Evolutionary conservation across 2,329 filamentous ascomycete genomes (phyloP).

Genomic region (Phyllosticta ampelicida): DNA sequence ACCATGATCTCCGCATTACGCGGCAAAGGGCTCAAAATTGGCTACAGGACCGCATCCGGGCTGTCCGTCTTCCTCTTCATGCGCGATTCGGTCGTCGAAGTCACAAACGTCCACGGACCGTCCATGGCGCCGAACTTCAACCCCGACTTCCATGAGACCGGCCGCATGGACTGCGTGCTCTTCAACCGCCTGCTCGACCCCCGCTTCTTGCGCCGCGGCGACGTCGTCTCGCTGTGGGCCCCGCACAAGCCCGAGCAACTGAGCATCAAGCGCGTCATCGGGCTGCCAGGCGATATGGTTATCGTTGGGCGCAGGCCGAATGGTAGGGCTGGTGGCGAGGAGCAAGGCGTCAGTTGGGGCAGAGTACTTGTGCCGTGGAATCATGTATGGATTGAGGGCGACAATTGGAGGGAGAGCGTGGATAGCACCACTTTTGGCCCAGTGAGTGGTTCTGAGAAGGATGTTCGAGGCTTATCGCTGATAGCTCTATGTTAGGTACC

Average conservation of each 20-base stretch:
- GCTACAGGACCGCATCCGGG: neutral
- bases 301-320: constrained; percentile 19
- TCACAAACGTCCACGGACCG: constrained; percentile 23
- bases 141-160: constrained; percentile 29
- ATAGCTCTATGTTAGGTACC: constrained; percentile 40
- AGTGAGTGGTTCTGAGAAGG: constrained; percentile 19
- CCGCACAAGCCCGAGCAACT: constrained; percentile 58
- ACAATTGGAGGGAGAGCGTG: constrained; percentile 59
- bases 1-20: neutral
- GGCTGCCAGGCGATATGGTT: constrained; percentile 67
- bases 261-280: constrained; percentile 75
- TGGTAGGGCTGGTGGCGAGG: constrained; percentile 20
- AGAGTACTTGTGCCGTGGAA: constrained; percentile 60
- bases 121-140: constrained; percentile 39
- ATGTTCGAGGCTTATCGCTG: neutral
- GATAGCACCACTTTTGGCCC: constrained; percentile 92
- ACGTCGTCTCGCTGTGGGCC: constrained; percentile 35
- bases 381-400: constrained; percentile 93
- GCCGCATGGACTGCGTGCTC: constrained; percentile 28
- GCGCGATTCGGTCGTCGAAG: constrained; percentile 1
- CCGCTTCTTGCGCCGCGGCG: constrained; percentile 28
- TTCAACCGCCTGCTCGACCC: constrained; percentile 22
- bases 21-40: neutral
- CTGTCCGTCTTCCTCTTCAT: neutral
- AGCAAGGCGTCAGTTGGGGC: constrained; percentile 12